Evolutionary conservation across 148 eudicot genomes (phyloP).

Genomic region (Chenopodium formosanum): DNA sequence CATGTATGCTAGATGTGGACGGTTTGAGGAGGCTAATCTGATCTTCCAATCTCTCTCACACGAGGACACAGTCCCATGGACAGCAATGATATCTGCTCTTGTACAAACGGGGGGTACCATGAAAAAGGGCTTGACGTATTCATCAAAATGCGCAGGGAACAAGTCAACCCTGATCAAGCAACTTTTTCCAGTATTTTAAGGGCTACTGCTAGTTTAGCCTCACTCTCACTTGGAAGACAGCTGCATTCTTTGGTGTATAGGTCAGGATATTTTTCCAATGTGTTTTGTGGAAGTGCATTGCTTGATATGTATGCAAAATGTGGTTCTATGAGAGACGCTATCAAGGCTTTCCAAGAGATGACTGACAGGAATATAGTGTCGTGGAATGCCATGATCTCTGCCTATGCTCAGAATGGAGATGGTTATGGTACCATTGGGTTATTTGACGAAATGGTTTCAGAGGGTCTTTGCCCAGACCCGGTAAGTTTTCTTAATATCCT

Average conservation of each 20-base stretch:
- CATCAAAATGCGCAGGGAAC: constrained; percentile 44
- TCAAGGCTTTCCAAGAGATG: constrained; percentile 56
- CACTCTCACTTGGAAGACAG: constrained; percentile 62
- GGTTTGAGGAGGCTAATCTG: constrained; percentile 53
- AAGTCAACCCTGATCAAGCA: constrained; percentile 58
- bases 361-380: constrained; percentile 57
- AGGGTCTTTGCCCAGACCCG: constrained; percentile 58
- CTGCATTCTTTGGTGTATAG: constrained; percentile 49
- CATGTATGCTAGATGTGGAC: constrained; percentile 78
- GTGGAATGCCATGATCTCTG: constrained; percentile 80
- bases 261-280: constrained; percentile 59
- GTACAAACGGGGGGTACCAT: constrained; percentile 54
- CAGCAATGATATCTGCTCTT: constrained; percentile 71
- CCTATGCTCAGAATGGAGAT: constrained; percentile 78
- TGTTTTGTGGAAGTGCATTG: constrained; percentile 66
- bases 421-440: constrained; percentile 55
- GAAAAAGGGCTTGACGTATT: constrained; percentile 58
- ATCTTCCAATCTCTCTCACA: constrained; percentile 42
- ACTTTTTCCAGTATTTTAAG: constrained; percentile 64
- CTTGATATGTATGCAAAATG: constrained; percentile 85
- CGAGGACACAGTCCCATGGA: constrained; percentile 62
- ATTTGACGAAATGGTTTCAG: constrained; percentile 52
- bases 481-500: constrained; percentile 67
- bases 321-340: constrained; percentile 59
- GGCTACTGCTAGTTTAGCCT: constrained; percentile 70